Evolutionary conservation across 2,329 filamentous ascomycete species (phyloP), one percentile per base, ranked within the genome.

Genomic region (Gyromitra esculenta): DNA sequence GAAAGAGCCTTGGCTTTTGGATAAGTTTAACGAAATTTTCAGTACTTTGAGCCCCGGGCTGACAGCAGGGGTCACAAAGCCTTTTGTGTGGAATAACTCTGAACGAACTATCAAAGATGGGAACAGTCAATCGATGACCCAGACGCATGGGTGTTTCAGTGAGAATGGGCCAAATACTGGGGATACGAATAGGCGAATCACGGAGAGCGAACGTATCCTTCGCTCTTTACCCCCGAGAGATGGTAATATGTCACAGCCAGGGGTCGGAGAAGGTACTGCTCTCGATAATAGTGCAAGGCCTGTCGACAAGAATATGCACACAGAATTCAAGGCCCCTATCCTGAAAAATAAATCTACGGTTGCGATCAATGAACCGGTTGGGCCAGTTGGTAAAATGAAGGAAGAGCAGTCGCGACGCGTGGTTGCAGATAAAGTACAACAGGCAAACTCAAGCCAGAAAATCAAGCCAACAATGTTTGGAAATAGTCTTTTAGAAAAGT

Each of bases 171-270:
- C 4, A 13, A 25, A 35, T 3, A 8, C 31, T 21, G 35, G 21
- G 56, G 18, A 37, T 8, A n/a, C 21, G 3, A 3, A 7, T n/a
- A 13, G 31, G n/a, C 37, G n/a, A 2, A 31, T 64, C n/a, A 64
- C 66, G 9, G 66, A 71, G 59, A 75, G 41, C 37, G 66, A 65
- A 6, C 66, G 50, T 48, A 75, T 70, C 2, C 18, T 71, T 9
- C 35, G 31, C 31, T 59, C 66, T 2, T 71, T 70, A 21, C n/a
- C 64, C 15, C 72, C 72, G 0, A 64, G n/a, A 21, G 64, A 69
- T 45, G 59, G 48, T 64, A 3, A 25, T 63, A 70, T 65, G 11
- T 41, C 66, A 9, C 62, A 50, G 48, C 50, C 35, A 45, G 71
- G 59, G 18, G 59, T 18, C 4, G 72, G 66, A 1, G 66, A 64